Base-by-base conservation (phyloP, 2,329 filamentous ascomycete species). In the Podosphaera fusca region DNA sequence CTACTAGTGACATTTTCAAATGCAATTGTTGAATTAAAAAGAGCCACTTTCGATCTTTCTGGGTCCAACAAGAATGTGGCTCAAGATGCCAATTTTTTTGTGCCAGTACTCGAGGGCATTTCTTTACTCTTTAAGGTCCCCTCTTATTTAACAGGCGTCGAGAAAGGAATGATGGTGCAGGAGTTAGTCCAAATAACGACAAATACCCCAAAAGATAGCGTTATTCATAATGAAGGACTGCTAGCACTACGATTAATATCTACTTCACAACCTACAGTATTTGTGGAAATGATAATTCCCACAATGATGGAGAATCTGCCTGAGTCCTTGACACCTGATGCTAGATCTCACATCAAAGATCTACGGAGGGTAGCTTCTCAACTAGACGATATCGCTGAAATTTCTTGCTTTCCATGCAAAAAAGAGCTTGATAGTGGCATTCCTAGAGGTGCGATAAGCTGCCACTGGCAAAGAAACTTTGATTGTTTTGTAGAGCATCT, bases 291-390 rank as follows among this genome's bases (percentile, higher is more conserved):
- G 10, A 65, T 63, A 0, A 55, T 67, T 1, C 55, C 61, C 1
- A 60, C 58, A 2, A 62, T 67, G n/a, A 55, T 64, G 30, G 57
- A 57, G 4, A 60, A 56, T 21, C 57, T 68, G 2, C 65, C 66
- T 2, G 55, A 60, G 9, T 50, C 47, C 4, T 14, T 65, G 1
- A 55, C 58, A 3, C 36, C 52, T 6, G 51, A 56, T 3, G 36
- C 34, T 14, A 51, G 53, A 21, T 36, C 52, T 9, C 50, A 50
- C 9, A 38, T 49, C 42, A 40, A 42, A 14, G 59, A 62, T 21
- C 30, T 63, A 1, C 58, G 59, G 3, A 29, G 33, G 8, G 46
- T 61, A 5, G 56, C 62, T n/a, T 50, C 46, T n/a, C 31, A 58
- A 33, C 53, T 66, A 2, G 58, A 65, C 7, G 56, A 60, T 12